Percentiles rank a stretch among this genome's conserved stretches.
Conservation (phyloP, 371 early-diverging fungal species). For the Mortierella sp. region DNA sequence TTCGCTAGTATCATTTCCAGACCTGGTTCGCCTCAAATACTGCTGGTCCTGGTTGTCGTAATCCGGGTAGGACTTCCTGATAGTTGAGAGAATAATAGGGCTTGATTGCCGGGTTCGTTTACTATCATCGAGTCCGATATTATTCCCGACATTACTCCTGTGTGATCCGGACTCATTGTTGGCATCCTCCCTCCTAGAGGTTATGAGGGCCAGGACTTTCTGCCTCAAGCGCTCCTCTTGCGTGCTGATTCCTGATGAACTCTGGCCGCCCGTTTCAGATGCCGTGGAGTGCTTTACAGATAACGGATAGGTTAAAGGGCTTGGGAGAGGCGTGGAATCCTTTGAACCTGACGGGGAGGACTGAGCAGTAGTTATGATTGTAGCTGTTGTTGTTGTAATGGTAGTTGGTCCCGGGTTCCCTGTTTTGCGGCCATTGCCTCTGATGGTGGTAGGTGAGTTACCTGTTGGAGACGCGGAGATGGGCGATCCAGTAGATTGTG, state of each 20-base stretch:
- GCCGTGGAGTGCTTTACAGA: not conserved
- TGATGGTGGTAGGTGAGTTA: too few relatives aligned
- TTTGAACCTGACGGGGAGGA: not conserved
- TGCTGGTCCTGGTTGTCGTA: conserved; percentile 10
- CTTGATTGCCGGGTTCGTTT: conserved; percentile 6
- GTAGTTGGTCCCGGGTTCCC: too few relatives aligned
- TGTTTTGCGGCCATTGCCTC: too few relatives aligned
- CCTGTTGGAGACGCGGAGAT: too few relatives aligned
- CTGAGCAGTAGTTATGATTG: not conserved
- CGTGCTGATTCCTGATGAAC: not conserved
- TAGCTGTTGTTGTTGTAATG: not conserved
- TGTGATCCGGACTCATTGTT: not conserved
- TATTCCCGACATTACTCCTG: not conserved
- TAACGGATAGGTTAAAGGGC: not conserved
- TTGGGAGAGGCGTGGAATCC: not conserved
- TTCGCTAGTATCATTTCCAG: conserved; percentile 5
- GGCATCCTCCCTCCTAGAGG: not conserved
- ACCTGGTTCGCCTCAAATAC: conserved; percentile 16
- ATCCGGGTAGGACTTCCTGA: conserved; percentile 9
- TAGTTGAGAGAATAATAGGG: conserved; percentile 8
- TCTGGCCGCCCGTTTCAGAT: not conserved
- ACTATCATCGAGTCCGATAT: not conserved
- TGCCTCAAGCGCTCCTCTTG: conserved; percentile 12
- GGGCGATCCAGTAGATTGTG: too few relatives aligned
- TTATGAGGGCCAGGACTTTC: not conserved